Conservation (phyloP, 768 basidiomycete species). For the Leccinellum rugosiceps region DNA sequence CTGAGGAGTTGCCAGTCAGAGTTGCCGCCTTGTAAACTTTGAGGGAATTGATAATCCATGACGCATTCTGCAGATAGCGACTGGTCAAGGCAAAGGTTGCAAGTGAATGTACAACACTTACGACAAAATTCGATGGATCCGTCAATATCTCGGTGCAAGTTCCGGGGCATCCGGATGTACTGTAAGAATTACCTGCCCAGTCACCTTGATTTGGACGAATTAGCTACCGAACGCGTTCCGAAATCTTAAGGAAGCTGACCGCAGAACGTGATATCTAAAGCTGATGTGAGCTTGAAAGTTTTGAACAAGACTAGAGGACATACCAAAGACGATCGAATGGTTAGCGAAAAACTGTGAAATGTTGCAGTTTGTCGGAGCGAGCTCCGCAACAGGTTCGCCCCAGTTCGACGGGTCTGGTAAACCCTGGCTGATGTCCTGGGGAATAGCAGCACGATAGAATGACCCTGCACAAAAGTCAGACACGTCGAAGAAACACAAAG, state of each 20-base stretch:
- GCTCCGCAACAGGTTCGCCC: conserved; percentile 63
- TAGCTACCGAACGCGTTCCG: neutral
- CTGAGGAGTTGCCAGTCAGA: conserved; percentile 37
- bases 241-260: conserved; percentile 40
- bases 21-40: conserved; percentile 68
- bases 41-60: conserved; percentile 76
- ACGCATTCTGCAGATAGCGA: conserved; percentile 54
- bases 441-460: conserved; percentile 77
- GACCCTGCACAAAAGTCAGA: conserved; percentile 51
- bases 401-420: conserved; percentile 64
- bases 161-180: conserved; percentile 70
- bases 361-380: conserved; percentile 54
- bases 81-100: conserved; percentile 3
- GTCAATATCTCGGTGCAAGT: conserved; percentile 61
- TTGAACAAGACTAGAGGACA: conserved; percentile 24
- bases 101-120: conserved; percentile 32
- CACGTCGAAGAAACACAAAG: neutral
- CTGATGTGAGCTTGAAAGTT: conserved; percentile 13
- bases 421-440: conserved; percentile 59
- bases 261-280: conserved; percentile 76
- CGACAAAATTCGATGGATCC: conserved; percentile 71
- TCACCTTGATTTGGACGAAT: conserved; percentile 47
- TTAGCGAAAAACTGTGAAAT: conserved; percentile 57
- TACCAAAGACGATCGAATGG: conserved; percentile 75
- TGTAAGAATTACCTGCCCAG: conserved; percentile 83